Evolutionary conservation across 768 basidiomycete species (phyloP).

Genomic region (Punctularia strigosozonata): DNA sequence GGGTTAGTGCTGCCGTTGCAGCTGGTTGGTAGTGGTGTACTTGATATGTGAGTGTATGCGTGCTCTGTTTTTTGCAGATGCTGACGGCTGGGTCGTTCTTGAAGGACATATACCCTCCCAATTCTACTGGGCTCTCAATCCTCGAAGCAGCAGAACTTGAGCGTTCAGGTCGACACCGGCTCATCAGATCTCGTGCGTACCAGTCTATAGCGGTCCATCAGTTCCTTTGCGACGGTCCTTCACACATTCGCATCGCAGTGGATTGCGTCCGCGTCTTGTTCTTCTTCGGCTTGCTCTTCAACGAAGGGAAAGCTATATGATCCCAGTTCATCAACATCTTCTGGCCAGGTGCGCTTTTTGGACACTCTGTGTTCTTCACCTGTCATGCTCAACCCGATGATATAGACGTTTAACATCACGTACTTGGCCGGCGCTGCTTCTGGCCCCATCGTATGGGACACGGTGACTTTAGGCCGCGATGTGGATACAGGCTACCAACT

Average conservation of each 20-base stretch:
- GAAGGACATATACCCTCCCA: slow-evolving; percentile 56
- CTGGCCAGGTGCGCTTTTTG: too few species aligned
- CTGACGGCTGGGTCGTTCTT: slow-evolving; percentile 2
- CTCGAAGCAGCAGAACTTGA: slow-evolving; percentile 44
- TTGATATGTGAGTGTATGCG: slow-evolving; percentile 42
- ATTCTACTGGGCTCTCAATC: slow-evolving; percentile 36
- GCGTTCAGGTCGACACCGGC: slow-evolving; percentile 70
- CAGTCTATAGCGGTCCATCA: slow-evolving; percentile 1
- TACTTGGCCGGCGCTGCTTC: slow-evolving; percentile 49
- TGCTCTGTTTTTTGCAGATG: neutral
- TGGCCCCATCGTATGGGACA: slow-evolving; percentile 65
- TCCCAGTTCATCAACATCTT: too few species aligned
- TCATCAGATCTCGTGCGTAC: slow-evolving; percentile 64
- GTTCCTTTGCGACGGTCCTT: slow-evolving; percentile 1
- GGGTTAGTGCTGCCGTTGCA: slow-evolving; percentile 51
- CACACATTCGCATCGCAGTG: slow-evolving; percentile 43
- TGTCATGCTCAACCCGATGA: slow-evolving; percentile 33
- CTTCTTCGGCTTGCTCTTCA: slow-evolving; percentile 36
- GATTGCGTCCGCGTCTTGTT: slow-evolving; percentile 60
- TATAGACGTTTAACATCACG: slow-evolving; percentile 30
- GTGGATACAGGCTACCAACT: slow-evolving; percentile 58
- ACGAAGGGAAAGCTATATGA: slow-evolving; percentile 43
- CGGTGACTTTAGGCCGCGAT: slow-evolving; percentile 46
- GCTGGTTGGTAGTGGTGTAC: slow-evolving; percentile 39
- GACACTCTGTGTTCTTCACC: too few species aligned